A percentile compares a stretch with the other conserved stretches of the same genome.
Evolutionary conservation across 2,329 filamentous ascomycete genomes (phyloP).

Genomic region (Cordyceps farinosa): DNA sequence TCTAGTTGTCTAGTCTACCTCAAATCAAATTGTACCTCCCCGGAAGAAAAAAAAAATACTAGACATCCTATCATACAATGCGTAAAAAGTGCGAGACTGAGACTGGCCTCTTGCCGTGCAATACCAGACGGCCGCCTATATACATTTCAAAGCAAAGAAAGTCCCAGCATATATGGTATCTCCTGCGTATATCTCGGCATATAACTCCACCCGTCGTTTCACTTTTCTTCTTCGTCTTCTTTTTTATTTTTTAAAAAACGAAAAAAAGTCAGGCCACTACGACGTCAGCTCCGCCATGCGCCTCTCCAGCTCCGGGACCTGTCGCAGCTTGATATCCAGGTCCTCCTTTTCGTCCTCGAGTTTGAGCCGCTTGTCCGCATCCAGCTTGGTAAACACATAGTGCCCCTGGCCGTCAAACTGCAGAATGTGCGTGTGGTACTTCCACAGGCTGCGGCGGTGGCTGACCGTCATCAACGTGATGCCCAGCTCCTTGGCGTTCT

Average conservation of each 20-base stretch:
- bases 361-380: slow-evolving; percentile 78
- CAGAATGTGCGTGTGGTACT: slow-evolving; percentile 89
- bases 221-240: too few species aligned
- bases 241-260: background rate
- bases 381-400: slow-evolving; percentile 83
- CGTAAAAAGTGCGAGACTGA: background rate
- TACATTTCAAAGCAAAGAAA: background rate
- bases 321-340: slow-evolving; percentile 76
- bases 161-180: background rate
- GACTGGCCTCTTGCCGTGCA: background rate
- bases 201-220: background rate
- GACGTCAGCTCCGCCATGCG: slow-evolving; percentile 73
- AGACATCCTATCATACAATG: slow-evolving; percentile 15
- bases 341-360: slow-evolving; percentile 97
- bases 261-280: background rate
- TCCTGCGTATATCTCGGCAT: background rate
- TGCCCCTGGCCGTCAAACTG: slow-evolving; percentile 95
- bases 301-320: slow-evolving; percentile 83
- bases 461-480: slow-evolving; percentile 97
- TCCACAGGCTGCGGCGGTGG: slow-evolving; percentile 88
- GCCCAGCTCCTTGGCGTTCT: slow-evolving; percentile 84
- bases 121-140: slow-evolving; percentile 1
- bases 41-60: background rate
- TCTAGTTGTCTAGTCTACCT: background rate
- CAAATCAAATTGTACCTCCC: background rate